A percentile compares a stretch with the other conserved stretches of the same genome.
Evolutionary conservation across 768 basidiomycete genomes (phyloP).

Genomic region (Suillus luteus): DNA sequence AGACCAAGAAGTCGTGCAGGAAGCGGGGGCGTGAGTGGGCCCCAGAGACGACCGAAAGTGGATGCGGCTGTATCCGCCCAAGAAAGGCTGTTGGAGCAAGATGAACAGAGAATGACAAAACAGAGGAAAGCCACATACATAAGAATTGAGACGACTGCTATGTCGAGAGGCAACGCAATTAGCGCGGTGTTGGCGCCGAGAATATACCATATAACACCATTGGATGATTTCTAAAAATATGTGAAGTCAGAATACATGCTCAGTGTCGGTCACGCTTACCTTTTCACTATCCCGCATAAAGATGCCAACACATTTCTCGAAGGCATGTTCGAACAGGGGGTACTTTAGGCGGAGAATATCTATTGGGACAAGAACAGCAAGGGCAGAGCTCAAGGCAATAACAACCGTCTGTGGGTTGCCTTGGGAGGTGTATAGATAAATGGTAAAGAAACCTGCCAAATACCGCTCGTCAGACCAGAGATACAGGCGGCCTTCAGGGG

Average conservation of each 20-base stretch:
- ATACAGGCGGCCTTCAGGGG: conserved; percentile 5
- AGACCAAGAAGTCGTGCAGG: conserved; percentile 54
- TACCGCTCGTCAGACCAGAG: conserved; percentile 10
- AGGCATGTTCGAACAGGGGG: conserved; percentile 63
- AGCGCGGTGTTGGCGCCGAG: conserved; percentile 82
- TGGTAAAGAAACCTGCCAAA: conserved; percentile 60
- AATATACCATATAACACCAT: conserved; percentile 90
- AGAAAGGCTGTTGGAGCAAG: conserved; percentile 60
- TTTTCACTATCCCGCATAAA: conserved; percentile 91
- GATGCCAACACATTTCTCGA: conserved; percentile 73
- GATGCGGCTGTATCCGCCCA: conserved; percentile 97
- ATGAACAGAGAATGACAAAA: conserved; percentile 6
- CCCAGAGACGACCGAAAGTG: conserved; percentile 85
- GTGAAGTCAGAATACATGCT: not conserved
- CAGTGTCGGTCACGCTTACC: conserved; percentile 37
- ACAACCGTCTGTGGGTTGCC: conserved; percentile 55
- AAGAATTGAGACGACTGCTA: conserved; percentile 87
- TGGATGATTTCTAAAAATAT: conserved; percentile 56
- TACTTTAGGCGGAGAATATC: conserved; percentile 75
- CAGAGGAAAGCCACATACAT: conserved; percentile 57
- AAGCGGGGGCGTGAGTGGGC: conserved; percentile 63
- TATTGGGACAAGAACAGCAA: conserved; percentile 69
- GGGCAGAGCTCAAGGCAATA: conserved; percentile 59
- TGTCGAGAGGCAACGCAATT: conserved; percentile 75
- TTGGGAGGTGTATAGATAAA: conserved; percentile 55